Percentiles rank a stretch among this genome's conserved stretches.
These are phyloP conservation scores for Mallotus japonicus DNA, from an alignment of 441 rosid species.

Conservation along the genomic window DNA sequence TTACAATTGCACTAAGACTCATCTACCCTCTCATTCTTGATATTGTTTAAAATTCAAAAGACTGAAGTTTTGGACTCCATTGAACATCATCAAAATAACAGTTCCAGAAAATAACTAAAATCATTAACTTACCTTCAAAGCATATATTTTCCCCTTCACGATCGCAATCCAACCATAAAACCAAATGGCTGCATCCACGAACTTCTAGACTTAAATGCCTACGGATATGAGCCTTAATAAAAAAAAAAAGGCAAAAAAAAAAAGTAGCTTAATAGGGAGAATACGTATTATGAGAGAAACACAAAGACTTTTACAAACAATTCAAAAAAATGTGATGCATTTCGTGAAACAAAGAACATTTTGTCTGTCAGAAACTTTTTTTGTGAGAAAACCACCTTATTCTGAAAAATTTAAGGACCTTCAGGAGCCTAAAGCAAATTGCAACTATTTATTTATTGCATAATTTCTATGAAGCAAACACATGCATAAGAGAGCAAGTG, in stretches of 20 bases:
- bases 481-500: not conserved
- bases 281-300: not conserved
- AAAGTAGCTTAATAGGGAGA: not conserved
- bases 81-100: not conserved
- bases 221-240: constrained; percentile 64
- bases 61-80: not conserved
- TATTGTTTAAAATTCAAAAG: not conserved
- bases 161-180: constrained; percentile 94
- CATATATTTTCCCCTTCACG: constrained; percentile 99
- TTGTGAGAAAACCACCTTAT: not conserved
- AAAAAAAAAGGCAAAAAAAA: not conserved
- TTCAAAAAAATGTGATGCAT: not conserved
- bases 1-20: not conserved
- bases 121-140: constrained; percentile 68
- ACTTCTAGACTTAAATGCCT: constrained; percentile 91
- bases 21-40: not conserved
- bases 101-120: constrained; percentile 10
- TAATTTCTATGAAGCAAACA: not conserved
- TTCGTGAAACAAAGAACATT: not conserved
- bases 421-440: constrained; percentile 1
- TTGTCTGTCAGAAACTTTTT: not conserved
- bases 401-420: not conserved
- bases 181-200: constrained; percentile 76
- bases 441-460: not conserved
- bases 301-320: not conserved